Conservation (phyloP, 1,284 basidiomycete genomes). For the Cryptococcus wingfieldii region DNA sequence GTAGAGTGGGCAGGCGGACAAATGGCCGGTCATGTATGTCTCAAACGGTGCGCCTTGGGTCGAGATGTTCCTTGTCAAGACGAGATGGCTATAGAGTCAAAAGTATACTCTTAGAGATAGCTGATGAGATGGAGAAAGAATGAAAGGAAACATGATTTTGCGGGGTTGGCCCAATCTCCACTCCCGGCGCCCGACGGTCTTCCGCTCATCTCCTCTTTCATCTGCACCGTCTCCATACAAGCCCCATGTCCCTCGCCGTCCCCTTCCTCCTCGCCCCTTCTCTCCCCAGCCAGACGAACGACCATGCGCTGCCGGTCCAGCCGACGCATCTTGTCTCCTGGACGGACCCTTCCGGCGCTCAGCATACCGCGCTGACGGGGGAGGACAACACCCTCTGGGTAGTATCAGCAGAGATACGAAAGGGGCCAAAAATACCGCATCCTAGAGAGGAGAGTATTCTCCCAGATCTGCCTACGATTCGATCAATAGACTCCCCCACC, state of each 20-base stretch:
- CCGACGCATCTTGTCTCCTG: conserved; percentile 37
- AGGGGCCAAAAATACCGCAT: too few species aligned
- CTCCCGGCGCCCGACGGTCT: too few species aligned
- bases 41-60: not conserved
- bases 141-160: too few species aligned
- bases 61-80: not conserved
- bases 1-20: too few species aligned
- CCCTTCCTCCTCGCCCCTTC: conserved; percentile 28
- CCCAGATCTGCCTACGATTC: not conserved
- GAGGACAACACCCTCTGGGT: conserved; percentile 42
- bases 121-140: too few species aligned
- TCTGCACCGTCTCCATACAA: too few species aligned
- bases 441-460: not conserved
- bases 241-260: conserved; percentile 16
- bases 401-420: not conserved
- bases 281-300: not conserved
- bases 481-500: not conserved
- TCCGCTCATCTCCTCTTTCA: too few species aligned
- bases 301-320: conserved; percentile 19
- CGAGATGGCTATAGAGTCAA: not conserved
- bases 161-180: too few species aligned
- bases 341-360: conserved; percentile 13
- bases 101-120: too few species aligned
- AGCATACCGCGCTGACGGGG: conserved; percentile 29
- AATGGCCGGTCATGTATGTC: too few species aligned